A percentile compares a stretch with the other conserved stretches of the same genome.
phyloP scores from a whole-genome alignment of 148 eudicot genomes.

The Fagopyrum homotropicum region DNA sequence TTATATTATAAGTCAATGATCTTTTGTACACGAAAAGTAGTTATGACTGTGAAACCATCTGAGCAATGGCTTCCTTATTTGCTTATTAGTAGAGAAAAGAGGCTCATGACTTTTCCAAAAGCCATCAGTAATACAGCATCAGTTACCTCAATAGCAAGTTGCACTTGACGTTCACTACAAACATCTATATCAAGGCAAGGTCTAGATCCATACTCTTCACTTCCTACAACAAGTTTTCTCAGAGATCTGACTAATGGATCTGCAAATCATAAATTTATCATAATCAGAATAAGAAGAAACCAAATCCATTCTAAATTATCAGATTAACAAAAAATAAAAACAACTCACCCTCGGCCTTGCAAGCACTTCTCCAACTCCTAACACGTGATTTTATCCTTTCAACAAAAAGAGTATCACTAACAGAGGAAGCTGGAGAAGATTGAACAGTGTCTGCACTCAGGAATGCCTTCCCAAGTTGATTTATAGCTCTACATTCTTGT shows the following conservation, averaged over 20 bases:
- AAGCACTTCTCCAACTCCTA: constrained; percentile 51
- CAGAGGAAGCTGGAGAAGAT: constrained; percentile 39
- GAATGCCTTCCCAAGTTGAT: constrained; percentile 33
- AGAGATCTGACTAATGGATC: constrained; percentile 61
- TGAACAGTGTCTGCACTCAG: constrained; percentile 25
- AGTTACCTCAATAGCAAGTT: constrained; percentile 66
- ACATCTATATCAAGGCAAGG: constrained; percentile 74
- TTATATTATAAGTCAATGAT: neutral
- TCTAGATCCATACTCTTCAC: constrained; percentile 69
- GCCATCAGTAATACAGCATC: neutral
- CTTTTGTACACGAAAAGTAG: neutral
- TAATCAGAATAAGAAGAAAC: constrained; percentile 15
- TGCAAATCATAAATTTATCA: constrained; percentile 26
- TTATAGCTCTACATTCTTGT: constrained; percentile 63
- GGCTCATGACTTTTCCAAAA: neutral
- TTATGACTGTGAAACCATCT: neutral
- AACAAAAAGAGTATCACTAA: constrained; percentile 68
- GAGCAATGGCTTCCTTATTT: neutral
- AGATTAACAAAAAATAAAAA: neutral
- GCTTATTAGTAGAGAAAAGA: neutral
- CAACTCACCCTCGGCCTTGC: constrained; percentile 63
- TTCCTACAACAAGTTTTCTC: constrained; percentile 56
- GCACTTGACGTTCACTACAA: constrained; percentile 94
- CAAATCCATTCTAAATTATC: neutral
- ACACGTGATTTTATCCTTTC: constrained; percentile 74